Conservation (phyloP, 2,329 filamentous ascomycete genomes). For the Penicillium sp. region DNA sequence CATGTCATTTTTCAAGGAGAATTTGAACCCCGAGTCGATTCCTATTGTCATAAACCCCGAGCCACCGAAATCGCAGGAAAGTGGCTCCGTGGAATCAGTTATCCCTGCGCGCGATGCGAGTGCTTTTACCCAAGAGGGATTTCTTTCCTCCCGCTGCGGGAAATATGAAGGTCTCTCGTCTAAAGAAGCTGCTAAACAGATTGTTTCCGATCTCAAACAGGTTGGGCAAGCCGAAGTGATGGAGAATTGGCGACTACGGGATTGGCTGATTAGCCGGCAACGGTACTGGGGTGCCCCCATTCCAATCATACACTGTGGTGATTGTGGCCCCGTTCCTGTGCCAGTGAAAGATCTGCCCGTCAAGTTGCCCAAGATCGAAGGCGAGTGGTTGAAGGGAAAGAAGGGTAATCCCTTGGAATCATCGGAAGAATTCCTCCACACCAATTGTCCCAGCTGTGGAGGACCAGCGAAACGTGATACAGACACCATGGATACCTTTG, state of each 20-base stretch:
- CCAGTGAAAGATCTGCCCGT: slow-evolving; percentile 78
- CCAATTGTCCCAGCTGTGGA: slow-evolving; percentile 71
- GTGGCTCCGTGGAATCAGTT: slow-evolving; percentile 17
- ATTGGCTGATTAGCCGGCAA: slow-evolving; percentile 92
- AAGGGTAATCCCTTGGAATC: slow-evolving; percentile 77
- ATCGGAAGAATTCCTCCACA: slow-evolving; percentile 74
- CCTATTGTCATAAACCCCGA: slow-evolving; percentile 62
- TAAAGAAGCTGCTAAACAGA: slow-evolving; percentile 62
- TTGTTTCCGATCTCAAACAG: slow-evolving; percentile 57
- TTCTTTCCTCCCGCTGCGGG: slow-evolving; percentile 69
- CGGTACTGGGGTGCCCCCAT: slow-evolving; percentile 92
- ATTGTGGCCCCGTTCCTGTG: slow-evolving; percentile 79
- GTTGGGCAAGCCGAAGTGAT: slow-evolving; percentile 64
- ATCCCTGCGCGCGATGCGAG: slow-evolving; percentile 46
- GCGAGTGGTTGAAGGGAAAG: slow-evolving; percentile 70
- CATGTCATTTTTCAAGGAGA: slow-evolving; percentile 77
- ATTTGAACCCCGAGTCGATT: slow-evolving; percentile 64
- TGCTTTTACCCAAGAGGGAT: slow-evolving; percentile 68
- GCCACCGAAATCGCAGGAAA: slow-evolving; percentile 36
- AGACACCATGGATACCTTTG: slow-evolving; percentile 96
- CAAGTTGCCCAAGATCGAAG: slow-evolving; percentile 69
- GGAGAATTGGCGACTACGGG: slow-evolving; percentile 78
- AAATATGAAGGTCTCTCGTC: slow-evolving; percentile 68
- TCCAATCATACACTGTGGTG: slow-evolving; percentile 79
- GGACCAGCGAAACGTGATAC: slow-evolving; percentile 77